Conservation (phyloP, 768 basidiomycete species). For the Mycena chlorophos region DNA sequence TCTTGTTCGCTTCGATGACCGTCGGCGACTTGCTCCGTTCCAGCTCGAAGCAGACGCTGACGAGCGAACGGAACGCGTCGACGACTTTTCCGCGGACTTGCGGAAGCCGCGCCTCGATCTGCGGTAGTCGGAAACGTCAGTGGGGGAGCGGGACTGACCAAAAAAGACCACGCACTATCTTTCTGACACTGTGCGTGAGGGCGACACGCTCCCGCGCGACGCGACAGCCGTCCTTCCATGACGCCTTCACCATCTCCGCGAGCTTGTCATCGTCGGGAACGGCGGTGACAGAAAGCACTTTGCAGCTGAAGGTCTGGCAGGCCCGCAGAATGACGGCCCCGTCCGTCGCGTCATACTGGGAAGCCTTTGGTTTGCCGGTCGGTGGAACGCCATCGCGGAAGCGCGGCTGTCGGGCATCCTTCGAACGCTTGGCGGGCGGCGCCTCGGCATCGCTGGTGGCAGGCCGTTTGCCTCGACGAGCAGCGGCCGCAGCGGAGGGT, state of each 20-base stretch:
- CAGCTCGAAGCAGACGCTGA: neutral
- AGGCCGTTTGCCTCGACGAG: neutral
- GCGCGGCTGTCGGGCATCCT: neutral
- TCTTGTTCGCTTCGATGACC: conserved; percentile 1
- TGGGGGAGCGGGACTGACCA: neutral
- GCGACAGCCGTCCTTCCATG: neutral
- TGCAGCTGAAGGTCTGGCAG: neutral
- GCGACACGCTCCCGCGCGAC: neutral
- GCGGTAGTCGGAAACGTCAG: neutral
- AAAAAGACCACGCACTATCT: neutral
- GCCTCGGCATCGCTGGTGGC: neutral
- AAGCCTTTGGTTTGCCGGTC: conserved; percentile 2
- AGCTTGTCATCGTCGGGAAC: neutral
- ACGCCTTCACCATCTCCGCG: neutral
- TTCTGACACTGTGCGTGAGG: neutral
- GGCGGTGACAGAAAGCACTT: neutral
- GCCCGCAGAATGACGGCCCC: neutral
- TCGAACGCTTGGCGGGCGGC: neutral
- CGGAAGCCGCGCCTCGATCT: conserved; percentile 4
- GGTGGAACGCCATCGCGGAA: neutral
- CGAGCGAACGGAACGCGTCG: neutral
- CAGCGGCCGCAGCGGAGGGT: neutral
- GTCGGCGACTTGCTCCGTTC: neutral
- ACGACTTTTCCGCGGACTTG: conserved; percentile 9
- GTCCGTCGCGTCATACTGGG: neutral